Conservation (phyloP, 2,329 filamentous ascomycete genomes). For the Teratosphaeria destructans region DNA sequence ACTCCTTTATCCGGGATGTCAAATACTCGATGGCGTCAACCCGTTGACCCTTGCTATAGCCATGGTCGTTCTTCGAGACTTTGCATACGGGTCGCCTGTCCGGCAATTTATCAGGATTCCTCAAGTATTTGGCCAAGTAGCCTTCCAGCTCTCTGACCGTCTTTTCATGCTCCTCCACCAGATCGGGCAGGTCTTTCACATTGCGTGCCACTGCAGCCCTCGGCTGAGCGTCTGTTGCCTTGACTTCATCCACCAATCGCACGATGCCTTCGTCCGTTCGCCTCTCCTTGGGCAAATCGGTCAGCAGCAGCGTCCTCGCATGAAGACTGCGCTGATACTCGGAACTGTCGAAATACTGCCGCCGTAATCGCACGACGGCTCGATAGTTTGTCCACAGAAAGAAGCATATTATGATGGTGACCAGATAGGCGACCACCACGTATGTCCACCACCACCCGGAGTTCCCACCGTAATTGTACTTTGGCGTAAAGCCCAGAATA, state of each 20-base stretch:
- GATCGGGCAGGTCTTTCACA: constrained; percentile 74
- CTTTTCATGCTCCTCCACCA: constrained; percentile 76
- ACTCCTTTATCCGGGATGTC: constrained; percentile 68
- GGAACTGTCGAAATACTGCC: constrained; percentile 69
- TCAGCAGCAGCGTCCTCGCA: constrained; percentile 58
- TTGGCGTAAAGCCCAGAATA: constrained; percentile 49
- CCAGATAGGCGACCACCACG: constrained; percentile 50
- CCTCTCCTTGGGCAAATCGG: constrained; percentile 68
- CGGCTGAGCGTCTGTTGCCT: constrained; percentile 64
- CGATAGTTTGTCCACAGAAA: constrained; percentile 90
- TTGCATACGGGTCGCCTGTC: constrained; percentile 65
- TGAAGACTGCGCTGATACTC: constrained; percentile 86
- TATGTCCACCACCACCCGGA: constrained; percentile 46
- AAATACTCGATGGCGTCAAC: constrained; percentile 93
- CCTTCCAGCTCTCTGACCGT: constrained; percentile 73
- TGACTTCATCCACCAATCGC: constrained; percentile 69
- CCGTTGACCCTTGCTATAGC: constrained; percentile 57
- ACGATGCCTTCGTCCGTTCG: constrained; percentile 80
- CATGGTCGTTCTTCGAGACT: constrained; percentile 67
- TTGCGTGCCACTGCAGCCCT: constrained; percentile 79
- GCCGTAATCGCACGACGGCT: constrained; percentile 58
- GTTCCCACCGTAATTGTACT: constrained; percentile 34
- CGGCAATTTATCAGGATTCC: constrained; percentile 72
- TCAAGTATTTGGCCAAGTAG: constrained; percentile 80
- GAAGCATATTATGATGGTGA: constrained; percentile 63